Evolutionary conservation across 2,329 filamentous ascomycete species (phyloP).

Genomic region (Sordariomycetes sp.): DNA sequence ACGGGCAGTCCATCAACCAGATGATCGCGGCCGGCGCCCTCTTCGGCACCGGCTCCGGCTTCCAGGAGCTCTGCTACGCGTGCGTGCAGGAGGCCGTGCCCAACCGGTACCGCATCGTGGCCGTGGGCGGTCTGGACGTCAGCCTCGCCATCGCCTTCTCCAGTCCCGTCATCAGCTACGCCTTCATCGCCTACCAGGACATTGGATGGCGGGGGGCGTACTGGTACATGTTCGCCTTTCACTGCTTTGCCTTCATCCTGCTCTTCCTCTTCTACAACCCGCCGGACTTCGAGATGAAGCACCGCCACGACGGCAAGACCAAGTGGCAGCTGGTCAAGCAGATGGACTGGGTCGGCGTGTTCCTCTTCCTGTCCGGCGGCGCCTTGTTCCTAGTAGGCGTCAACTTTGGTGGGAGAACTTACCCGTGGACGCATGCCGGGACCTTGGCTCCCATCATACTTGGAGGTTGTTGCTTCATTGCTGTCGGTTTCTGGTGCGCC

Average conservation of each 20-base stretch:
- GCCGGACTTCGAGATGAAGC: conserved; percentile 24
- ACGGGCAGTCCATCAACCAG: conserved; percentile 23
- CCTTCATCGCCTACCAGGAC: conserved; percentile 17
- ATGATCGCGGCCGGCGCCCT: conserved; percentile 29
- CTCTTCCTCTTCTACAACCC: conserved; percentile 21
- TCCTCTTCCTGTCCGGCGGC: conserved; percentile 15
- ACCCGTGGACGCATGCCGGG: conserved; percentile 16
- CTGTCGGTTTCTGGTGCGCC: conserved; percentile 17
- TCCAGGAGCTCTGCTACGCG: conserved; percentile 28
- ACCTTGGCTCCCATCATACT: conserved; percentile 19
- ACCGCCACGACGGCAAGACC: conserved; percentile 15
- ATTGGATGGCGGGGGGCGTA: conserved; percentile 20
- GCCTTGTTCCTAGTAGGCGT: conserved; percentile 18
- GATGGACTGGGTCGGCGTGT: conserved; percentile 15
- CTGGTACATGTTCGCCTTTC: conserved; percentile 22
- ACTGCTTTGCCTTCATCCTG: conserved; percentile 14
- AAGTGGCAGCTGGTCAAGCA: conserved; percentile 12
- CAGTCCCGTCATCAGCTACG: conserved; percentile 19
- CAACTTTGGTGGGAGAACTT: conserved; percentile 17
- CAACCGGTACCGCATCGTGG: conserved; percentile 21
- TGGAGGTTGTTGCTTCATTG: conserved; percentile 16
- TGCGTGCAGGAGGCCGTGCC: conserved; percentile 26
- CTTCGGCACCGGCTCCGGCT: conserved; percentile 28
- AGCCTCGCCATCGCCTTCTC: conserved; percentile 16
- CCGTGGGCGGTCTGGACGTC: conserved; percentile 3